Base-by-base conservation (phyloP, 495 filamentous ascomycete species). In the Aspergillus biplanus region DNA sequence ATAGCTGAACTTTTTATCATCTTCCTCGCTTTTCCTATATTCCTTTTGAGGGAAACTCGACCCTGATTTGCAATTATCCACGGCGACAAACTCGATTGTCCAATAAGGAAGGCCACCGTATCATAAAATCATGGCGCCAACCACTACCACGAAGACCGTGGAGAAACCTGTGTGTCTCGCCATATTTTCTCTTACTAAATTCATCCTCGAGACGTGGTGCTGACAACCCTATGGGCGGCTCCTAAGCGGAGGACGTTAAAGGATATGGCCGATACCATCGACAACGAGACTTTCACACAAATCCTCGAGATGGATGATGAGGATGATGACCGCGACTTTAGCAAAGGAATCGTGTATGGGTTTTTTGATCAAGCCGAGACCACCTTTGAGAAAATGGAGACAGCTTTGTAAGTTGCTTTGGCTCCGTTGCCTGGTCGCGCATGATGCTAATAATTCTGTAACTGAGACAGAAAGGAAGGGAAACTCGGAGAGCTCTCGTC, bases 281-380 rank as follows among this genome's bases (percentile, higher is more conserved):
- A 99, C 72, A 73, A 77, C 31, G 68, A 73, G 54, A 95, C 92
- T 60, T 99, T 99, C 64, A 88, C 90, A 62, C 95, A 99, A 77
- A 97, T 99, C 73, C 86, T 97, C 48, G 93, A 97, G 77, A 96
- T 97, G 93, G 93, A 97, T 71, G 93, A 97, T 48, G 89, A 90
- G 61, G 87, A 88, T 5, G 89, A 88, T 4, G 89, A 92, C 50
- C 76, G 76, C 64, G 92, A 88, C 59, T 97, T 91, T 81, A 92
- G 88, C 77, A 85, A 83, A 70, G 88, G 90, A 52, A 96, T 99
- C 61, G 96, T 99, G 5, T 87, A 83, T 67, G 91, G 90, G 44
- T 99, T 97, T 79, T 97, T 98, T 61, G 88, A 93, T 16, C 95
- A 99, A 76, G 95, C 95, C 11, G 83, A 90, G 58, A 82, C 81